phyloP scores from a whole-genome alignment of 805 yeast genomes.

The Peterozyma toletana region DNA sequence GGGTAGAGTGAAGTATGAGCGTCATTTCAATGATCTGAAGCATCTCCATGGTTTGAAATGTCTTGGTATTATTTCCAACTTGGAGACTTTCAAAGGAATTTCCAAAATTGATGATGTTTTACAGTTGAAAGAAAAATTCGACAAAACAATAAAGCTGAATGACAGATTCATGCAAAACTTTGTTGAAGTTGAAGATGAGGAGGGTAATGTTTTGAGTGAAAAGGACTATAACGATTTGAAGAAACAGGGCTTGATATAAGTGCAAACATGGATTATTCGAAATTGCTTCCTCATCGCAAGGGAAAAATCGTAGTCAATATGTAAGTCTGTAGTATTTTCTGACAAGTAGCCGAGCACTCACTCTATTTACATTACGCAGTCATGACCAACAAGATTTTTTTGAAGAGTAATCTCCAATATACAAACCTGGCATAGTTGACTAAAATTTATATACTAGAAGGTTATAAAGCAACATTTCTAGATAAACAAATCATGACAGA shows the following conservation, averaged over 20 bases:
- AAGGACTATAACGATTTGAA: constrained; percentile 79
- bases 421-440: no score
- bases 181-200: constrained; percentile 83
- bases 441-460: no score
- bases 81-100: constrained; percentile 52
- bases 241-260: constrained; percentile 75
- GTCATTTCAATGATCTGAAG: constrained; percentile 65
- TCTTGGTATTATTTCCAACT: constrained; percentile 58
- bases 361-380: no score
- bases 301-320: no score
- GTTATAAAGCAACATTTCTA: no score
- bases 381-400: no score
- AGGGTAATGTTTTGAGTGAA: constrained; percentile 87
- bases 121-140: constrained; percentile 43
- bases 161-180: constrained; percentile 42
- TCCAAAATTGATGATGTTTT: constrained; percentile 62
- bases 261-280: no score
- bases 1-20: constrained; percentile 66
- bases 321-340: no score
- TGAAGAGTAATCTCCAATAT: no score
- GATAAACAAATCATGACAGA: no score
- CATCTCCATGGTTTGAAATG: constrained; percentile 71
- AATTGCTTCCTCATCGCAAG: no score
- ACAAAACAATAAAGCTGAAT: constrained; percentile 25
- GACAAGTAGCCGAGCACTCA: no score